Percentiles rank a stretch among this genome's conserved stretches.
Evolutionary conservation across 2,329 filamentous ascomycete species (phyloP).

Genomic region (Septoria linicola): DNA sequence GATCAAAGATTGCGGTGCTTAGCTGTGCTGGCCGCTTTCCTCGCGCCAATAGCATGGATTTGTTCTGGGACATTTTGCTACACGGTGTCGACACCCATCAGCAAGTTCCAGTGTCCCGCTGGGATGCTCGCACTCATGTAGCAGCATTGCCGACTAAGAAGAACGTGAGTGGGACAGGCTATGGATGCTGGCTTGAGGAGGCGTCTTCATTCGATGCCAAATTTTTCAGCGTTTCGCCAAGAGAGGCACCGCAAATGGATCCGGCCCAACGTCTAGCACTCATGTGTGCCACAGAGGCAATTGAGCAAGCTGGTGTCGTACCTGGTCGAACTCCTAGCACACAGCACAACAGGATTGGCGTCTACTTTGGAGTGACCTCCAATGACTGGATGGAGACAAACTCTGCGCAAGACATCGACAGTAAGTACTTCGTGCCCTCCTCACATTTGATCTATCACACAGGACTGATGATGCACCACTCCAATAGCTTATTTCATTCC

Average conservation of each 20-base stretch:
- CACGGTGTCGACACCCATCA: constrained; percentile 15
- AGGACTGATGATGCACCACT: too few species aligned
- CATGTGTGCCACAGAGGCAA: constrained; percentile 23
- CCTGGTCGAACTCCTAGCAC: constrained; percentile 35
- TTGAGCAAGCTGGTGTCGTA: constrained; percentile 23
- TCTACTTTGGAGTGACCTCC: constrained; percentile 38
- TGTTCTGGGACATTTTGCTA: constrained; percentile 23
- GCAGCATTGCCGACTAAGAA: constrained; percentile 18
- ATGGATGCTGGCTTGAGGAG: constrained; percentile 42
- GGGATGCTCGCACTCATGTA: constrained; percentile 19
- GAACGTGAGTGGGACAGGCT: constrained; percentile 32
- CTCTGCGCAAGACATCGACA: constrained; percentile 29
- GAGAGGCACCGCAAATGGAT: constrained; percentile 26
- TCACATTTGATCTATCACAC: too few species aligned
- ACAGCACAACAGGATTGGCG: constrained; percentile 33
- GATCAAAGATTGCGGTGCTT: too few species aligned
- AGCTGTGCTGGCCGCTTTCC: constrained; percentile 14
- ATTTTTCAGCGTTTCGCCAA: constrained; percentile 44
- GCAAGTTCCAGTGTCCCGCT: constrained; percentile 18
- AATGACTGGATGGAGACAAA: constrained; percentile 39
- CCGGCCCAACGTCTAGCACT: constrained; percentile 18
- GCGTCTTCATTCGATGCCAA: constrained; percentile 42
- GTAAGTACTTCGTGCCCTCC: constrained; percentile 30
- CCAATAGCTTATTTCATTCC: too few species aligned
- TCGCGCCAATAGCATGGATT: constrained; percentile 10